Base-by-base conservation (phyloP, 768 basidiomycete species). In the Suillus americanus region DNA sequence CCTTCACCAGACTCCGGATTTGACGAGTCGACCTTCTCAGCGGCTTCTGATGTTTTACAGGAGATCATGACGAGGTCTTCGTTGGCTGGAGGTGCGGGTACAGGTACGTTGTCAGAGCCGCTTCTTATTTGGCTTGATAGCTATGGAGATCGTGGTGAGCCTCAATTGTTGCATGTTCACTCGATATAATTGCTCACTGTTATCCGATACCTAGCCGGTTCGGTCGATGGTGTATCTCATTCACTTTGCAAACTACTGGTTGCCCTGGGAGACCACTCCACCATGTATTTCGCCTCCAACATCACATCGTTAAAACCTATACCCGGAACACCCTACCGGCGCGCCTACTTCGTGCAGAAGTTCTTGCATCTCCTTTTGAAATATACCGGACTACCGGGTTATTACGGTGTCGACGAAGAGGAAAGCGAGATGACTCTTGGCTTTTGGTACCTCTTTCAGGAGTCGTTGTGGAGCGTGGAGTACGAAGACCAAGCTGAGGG, bases 371-470 rank as follows among this genome's bases (percentile, higher is more conserved):
- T 92, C 13, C 73, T 96, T 57, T 77, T 97, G 23, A 82, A 87
- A 20, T 90, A 91, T 66, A 93, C 92, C 0, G 89, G 87, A 80
- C 76, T 86, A 12, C 86, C 88, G 0, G 94, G 93, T 0, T 87
- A 86, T 65, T 93, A 89, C 71, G 92, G 91, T 1, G 83, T 85
- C 0, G 94, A 96, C 55, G 95, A 96, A 73, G 91, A 93, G 57
- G 89, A 92, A 71, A 95, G 92, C 69, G 94, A 96, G 75, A 84
- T 90, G 81, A 91, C 91, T 3, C 83, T 97, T 3, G 86, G 86
- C 1, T 96, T 96, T 70, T 97, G 96, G 91, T 96, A 94, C 67
- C 79, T 93, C 46, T 85, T 97, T 63, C 95, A 97, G 75, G 95
- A 98, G 72, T 86, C 92, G 1, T 74, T 94, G 30, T 94, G 92